Evolutionary conservation across 2,329 filamentous ascomycete species (phyloP).

Genomic region (Amesomyces nigricolor): DNA sequence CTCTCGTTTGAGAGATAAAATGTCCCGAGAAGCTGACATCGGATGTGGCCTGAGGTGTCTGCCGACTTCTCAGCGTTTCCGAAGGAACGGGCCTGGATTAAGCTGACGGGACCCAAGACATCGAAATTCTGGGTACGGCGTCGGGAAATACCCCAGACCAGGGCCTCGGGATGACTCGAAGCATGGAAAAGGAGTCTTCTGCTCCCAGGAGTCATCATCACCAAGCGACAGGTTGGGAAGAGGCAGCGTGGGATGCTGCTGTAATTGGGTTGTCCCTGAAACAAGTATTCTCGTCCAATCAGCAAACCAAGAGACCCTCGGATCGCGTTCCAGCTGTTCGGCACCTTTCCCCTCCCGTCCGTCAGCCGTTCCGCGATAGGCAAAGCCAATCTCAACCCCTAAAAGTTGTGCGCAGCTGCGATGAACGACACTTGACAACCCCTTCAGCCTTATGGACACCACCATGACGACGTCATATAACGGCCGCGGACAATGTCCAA

Average conservation of each 20-base stretch:
- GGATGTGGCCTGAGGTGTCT: neutral
- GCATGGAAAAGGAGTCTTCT: neutral
- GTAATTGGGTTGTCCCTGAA: conserved; percentile 15
- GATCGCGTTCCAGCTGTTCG: conserved; percentile 3
- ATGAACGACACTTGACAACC: conserved; percentile 13
- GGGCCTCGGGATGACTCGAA: conserved; percentile 1
- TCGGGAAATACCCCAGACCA: neutral
- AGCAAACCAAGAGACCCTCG: neutral
- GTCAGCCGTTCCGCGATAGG: conserved; percentile 19
- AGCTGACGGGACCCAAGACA: neutral
- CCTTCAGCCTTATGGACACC: conserved; percentile 6
- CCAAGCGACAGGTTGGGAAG: conserved; percentile 6
- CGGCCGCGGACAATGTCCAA: neutral
- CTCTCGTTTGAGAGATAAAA: neutral
- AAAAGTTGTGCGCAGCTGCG: conserved; percentile 23
- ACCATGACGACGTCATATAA: conserved; percentile 8
- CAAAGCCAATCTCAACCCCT: conserved; percentile 13
- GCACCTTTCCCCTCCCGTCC: conserved; percentile 11
- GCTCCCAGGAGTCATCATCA: neutral
- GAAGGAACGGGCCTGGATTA: neutral
- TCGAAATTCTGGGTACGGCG: too few relatives aligned
- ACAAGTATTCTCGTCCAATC: conserved; percentile 13
- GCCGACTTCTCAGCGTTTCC: neutral
- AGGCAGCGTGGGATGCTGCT: neutral
- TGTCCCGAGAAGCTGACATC: neutral